Evolutionary conservation across 164 flowering plant species (phyloP).

Genomic region (Tinospora cordifolia): DNA sequence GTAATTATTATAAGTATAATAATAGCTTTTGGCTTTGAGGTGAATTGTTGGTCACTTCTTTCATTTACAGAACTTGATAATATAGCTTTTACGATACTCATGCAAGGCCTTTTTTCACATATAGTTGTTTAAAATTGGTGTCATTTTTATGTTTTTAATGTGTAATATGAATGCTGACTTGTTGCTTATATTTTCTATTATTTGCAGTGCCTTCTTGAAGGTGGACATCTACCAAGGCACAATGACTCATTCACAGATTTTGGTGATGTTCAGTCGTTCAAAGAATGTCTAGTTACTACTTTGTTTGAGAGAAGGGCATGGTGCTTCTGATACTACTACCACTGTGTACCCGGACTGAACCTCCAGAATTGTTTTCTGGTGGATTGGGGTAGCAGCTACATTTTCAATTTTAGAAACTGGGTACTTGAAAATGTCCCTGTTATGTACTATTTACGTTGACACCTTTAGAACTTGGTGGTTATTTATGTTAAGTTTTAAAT

Average conservation of each 20-base stretch:
- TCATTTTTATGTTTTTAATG: too few relatives aligned
- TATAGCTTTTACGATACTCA: too few relatives aligned
- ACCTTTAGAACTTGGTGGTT: neutral
- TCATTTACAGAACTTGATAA: too few relatives aligned
- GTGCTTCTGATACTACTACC: neutral
- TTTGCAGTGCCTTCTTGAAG: constrained; percentile 2
- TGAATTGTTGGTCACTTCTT: too few relatives aligned
- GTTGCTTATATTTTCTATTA: neutral
- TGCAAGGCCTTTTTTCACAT: too few relatives aligned
- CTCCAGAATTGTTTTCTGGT: neutral
- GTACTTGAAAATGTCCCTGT: neutral
- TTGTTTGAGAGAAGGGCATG: neutral
- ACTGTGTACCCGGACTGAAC: neutral
- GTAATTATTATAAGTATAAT: too few relatives aligned
- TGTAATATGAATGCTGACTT: too few relatives aligned
- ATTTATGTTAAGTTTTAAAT: neutral
- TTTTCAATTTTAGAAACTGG: neutral
- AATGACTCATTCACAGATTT: neutral
- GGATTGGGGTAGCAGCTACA: constrained; percentile 1
- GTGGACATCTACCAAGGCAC: neutral
- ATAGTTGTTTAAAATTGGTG: too few relatives aligned
- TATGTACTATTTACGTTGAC: neutral
- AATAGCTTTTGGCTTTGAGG: too few relatives aligned
- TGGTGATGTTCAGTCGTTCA: neutral
- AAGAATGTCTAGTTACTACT: neutral